A percentile compares a stretch with the other conserved stretches of the same genome.
Evolutionary conservation across 139 green algal species (phyloP).

Genomic region (Chlamydomonas schloesseri): DNA sequence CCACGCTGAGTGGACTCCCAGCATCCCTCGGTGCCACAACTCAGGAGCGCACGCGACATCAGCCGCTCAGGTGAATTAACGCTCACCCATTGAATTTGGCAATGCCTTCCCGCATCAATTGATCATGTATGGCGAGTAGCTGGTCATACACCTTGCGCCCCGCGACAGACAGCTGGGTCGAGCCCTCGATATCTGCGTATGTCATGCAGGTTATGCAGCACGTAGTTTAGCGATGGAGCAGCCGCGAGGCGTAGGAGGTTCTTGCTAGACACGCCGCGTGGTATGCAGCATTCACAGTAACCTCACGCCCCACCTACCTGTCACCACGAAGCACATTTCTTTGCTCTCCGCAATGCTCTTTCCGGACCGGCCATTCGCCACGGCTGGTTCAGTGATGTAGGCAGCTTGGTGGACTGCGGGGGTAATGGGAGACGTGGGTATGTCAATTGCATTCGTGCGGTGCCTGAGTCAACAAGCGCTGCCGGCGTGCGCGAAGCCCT

Average conservation of each 20-base stretch:
- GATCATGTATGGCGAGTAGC: slow-evolving; percentile 85
- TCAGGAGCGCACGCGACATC: too few species aligned
- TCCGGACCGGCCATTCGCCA: background rate
- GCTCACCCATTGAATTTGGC: slow-evolving; percentile 69
- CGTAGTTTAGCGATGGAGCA: too few species aligned
- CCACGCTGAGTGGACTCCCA: too few species aligned
- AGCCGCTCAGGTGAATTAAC: too few species aligned
- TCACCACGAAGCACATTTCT: slow-evolving; percentile 77
- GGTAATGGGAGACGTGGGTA: background rate
- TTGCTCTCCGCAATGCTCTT: slow-evolving; percentile 13
- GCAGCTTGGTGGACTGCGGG: background rate
- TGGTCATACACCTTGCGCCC: slow-evolving; percentile 64
- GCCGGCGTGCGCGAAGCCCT: too few species aligned
- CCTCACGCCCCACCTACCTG: slow-evolving; percentile 56
- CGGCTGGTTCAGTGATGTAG: background rate
- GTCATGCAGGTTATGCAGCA: background rate
- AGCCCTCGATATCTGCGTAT: slow-evolving; percentile 59
- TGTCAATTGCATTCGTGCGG: too few species aligned
- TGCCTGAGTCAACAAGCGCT: too few species aligned
- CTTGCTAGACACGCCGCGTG: too few species aligned
- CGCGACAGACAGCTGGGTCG: slow-evolving; percentile 66
- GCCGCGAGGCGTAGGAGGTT: too few species aligned
- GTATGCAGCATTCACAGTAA: too few species aligned
- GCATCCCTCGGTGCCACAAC: too few species aligned
- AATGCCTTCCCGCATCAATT: slow-evolving; percentile 81